Evolutionary conservation across 306 rosid genomes (phyloP), one percentile per base, ranked within the genome.

Genomic region (Potentilla sterilis): DNA sequence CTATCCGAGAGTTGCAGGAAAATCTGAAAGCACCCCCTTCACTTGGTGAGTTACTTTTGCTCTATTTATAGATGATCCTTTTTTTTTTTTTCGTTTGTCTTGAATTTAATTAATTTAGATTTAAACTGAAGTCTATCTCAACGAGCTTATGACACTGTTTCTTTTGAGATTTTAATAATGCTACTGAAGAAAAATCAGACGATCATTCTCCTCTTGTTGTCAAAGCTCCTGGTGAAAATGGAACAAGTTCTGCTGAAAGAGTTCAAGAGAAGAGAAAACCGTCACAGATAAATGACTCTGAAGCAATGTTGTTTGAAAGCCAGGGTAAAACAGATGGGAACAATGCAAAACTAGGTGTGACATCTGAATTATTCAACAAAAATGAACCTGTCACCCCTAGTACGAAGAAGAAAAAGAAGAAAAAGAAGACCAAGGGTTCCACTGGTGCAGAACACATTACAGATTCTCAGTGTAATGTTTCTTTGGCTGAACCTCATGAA

Each of bases 381-480:
- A 68, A 55, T 80, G 84, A 54, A 75, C 72, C 69, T 69, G 78
- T 72, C 72, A 79, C 52, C 21, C 70, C 77, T 73, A 55, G 70
- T 80, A 81, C 84, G 82, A 84, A 67, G 82, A 84, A 67, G 54
- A 81, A 74, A 58, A 88, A 46, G 73, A 75, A 78, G 84, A 76
- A 7, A 51, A 86, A 69, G 79, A 87, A 82, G 55, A 19, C 68
- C 43, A 82, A 78, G 82, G 85, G 55, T 79, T 79, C 69, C 52
- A 77, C 19, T 52, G 84, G 72, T 72, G 54, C 67, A 38, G 76
- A 73, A 72, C 38, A 14, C 69, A 78, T 62, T 57, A 77, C 65
- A 80, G 83, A 70, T 72, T 74, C 85, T 38, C 79, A 78, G 71
- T 65, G 62, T 73, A 81, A 77, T 43, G 73, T 73, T 72, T 19